Base-by-base conservation (phyloP, 768 basidiomycete species). In the Hebeloma cylindrosporum region DNA sequence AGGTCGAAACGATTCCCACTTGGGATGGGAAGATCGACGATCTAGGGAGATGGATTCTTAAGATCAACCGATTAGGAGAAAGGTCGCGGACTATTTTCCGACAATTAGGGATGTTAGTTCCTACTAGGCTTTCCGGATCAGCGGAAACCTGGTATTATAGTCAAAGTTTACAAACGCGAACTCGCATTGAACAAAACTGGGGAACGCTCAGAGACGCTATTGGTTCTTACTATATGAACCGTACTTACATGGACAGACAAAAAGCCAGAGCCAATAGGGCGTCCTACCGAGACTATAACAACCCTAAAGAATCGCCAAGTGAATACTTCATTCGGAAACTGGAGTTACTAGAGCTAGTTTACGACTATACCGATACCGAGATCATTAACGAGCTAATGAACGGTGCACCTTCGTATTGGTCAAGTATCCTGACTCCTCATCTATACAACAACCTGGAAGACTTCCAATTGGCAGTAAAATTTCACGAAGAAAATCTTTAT, bases 381-480 rank as follows among this genome's bases (percentile, higher is more conserved):
- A n/a, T 65, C 2, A 70, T 70, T 10, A 47, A 54, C 11, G 62
- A 68, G 37, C 54, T 70, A 11, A 67, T 69, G 67, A 57, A 58
- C 9, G 61, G 61, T 2, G 65, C 61, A 17, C 68, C 68, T 0
- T 9, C 57, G 0, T 38, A 38, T 6, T 69, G 67, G 67, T 53
- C 45, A 7, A 56, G 58, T 0, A 48, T 63, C 8, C 34, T 63
- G 0, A 62, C 55, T 1, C 55, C 60, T 10, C 59, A 62, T 5
- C 41, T 56, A 1, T 62, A 59, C 28, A 25, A 25, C 1, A 34
- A 46, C 3, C 5, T 52, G 6, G 45, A 52, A 25, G 40, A 58
- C 14, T 61, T 63, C 51, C 57, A 60, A 36, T 16, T 32, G 4
- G 50, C 59, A 1, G 48, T 63, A 39, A 40, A 52, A 21, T 60